Conservation (phyloP, 306 rosid species). For the Dryas octopetala region DNA sequence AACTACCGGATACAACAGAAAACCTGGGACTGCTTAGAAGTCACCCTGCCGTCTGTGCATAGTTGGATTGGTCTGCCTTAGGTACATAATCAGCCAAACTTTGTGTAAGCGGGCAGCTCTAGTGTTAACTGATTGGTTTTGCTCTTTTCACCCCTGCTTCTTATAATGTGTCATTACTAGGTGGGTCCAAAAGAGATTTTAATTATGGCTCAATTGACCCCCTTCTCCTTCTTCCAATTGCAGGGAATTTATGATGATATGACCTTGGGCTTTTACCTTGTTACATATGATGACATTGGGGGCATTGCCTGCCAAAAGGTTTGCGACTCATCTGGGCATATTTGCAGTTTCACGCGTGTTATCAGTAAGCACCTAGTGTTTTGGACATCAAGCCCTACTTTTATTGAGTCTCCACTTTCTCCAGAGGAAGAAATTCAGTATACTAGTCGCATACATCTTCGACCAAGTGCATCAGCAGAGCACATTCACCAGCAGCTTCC, state of each 20-base stretch:
- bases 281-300: constrained; percentile 81
- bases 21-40: background rate
- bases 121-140: constrained; percentile 19
- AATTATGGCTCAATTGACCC: constrained; percentile 28
- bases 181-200: constrained; percentile 27
- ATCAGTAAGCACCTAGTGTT: constrained; percentile 47
- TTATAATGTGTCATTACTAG: constrained; percentile 11
- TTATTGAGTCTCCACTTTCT: constrained; percentile 67
- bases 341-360: constrained; percentile 22
- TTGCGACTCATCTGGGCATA: constrained; percentile 52
- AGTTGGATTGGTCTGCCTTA: background rate
- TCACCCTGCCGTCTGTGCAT: background rate
- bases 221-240: constrained; percentile 29
- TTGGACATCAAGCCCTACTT: constrained; percentile 61
- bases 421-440: constrained; percentile 65
- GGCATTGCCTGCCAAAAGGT: constrained; percentile 80
- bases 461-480: constrained; percentile 43
- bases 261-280: constrained; percentile 79
- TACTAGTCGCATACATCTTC: constrained; percentile 63
- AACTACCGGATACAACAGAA: background rate
- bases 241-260: constrained; percentile 84
- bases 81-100: background rate
- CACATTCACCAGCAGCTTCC: constrained; percentile 37
- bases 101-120: background rate
- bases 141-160: constrained; percentile 19